These are phyloP conservation scores for Penicillium psychrofluorescens DNA, from an alignment of 495 filamentous ascomycete species.

Conservation along the genomic window DNA sequence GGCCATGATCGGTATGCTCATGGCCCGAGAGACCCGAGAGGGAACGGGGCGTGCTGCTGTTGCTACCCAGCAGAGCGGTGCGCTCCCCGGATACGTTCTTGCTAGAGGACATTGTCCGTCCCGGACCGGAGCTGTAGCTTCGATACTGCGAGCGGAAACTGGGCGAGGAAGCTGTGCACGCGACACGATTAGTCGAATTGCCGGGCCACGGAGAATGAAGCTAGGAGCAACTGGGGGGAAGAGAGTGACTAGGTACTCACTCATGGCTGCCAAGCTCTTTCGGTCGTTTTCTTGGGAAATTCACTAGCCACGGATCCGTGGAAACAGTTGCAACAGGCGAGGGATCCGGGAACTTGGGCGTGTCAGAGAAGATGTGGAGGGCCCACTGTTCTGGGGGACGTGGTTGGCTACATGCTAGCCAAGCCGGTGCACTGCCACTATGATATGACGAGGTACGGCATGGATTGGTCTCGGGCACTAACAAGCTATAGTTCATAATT, in stretches of 20 bases:
- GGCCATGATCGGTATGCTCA: conserved; percentile 6
- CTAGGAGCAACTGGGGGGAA: no score
- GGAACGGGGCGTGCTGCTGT: conserved; percentile 8
- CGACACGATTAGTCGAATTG: no score
- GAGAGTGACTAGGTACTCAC: no score
- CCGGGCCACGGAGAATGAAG: no score
- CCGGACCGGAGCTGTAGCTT: conserved; percentile 24
- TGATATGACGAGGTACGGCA: neutral
- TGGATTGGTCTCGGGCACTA: no score
- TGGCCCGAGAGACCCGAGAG: conserved; percentile 13
- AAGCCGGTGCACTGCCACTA: conserved; percentile 12
- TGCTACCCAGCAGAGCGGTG: conserved; percentile 20
- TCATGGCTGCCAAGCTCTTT: no score
- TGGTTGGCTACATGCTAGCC: conserved; percentile 2
- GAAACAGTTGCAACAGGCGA: neutral
- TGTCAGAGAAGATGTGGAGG: conserved; percentile 4
- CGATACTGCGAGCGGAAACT: conserved; percentile 25
- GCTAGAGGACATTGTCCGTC: conserved; percentile 23
- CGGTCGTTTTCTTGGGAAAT: no score
- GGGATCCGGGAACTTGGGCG: neutral
- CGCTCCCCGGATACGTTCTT: conserved; percentile 28
- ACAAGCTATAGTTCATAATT: neutral
- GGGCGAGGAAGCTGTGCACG: neutral
- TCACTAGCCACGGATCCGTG: conserved; percentile 8
- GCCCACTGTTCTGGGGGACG: conserved; percentile 1